Base-by-base conservation (phyloP, 306 rosid genomes). In the Ceratonia siliqua region DNA sequence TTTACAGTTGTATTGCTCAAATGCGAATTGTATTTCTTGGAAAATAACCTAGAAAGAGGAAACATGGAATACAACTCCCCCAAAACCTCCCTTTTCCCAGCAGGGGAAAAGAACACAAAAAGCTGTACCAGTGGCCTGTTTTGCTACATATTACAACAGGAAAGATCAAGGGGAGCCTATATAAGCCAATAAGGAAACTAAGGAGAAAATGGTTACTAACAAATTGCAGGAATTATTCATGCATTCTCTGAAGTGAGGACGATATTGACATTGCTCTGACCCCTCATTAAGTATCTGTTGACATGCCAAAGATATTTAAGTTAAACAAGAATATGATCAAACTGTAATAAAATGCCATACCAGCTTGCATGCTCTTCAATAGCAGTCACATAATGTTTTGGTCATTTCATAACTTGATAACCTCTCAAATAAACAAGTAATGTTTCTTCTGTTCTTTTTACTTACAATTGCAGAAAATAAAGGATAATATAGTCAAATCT, bases 221-320 rank as follows among this genome's bases (percentile, higher is more conserved):
- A 25, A 39, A 48, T n/a, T 42, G 56, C 54, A 18, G 52, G 30
- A 30, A 39, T 56, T 49, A 55, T 54, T 43, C 58, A 59, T 50
- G 68, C 28, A 79, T 79, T 69, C 80, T 84, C 90, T 77, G 82
- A 54, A 84, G 75, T 78, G 70, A 84, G 75, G 50, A 77, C 70
- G 75, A 63, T 57, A 63, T 42, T 38, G 70, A 50, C 78, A 62
- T 35, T 33, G 74, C 76, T 32, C 39, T 3, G 61, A 39, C 33
- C 35, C 50, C 48, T 64, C 64, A 53, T 84, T 71, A 79, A 55
- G 79, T 82, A 78, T 82, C 93, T 89, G 93, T 75, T 59, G 59
- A 52, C 49, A 75, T 45, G 53, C 27, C 15, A 68, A 75, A 80
- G 50, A 70, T 8, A 30, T n/a, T 41, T 3, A 42, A 39, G 69